phyloP scores from a whole-genome alignment of 2,329 filamentous ascomycete genomes.

The Neophaeococcomyces aloes region DNA sequence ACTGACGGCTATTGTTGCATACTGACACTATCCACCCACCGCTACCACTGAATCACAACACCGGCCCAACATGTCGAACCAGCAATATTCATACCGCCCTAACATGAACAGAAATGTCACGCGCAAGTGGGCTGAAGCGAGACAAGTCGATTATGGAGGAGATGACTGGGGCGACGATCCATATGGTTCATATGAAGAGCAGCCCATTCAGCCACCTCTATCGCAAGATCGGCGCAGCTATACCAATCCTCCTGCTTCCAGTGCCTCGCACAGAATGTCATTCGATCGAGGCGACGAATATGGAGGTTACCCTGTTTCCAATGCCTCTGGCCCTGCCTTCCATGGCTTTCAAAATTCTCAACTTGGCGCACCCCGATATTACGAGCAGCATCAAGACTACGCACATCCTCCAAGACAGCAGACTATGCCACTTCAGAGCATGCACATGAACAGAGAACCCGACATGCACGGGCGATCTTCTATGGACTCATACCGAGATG shows the following conservation, averaged over 20 bases:
- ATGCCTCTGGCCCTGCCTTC: slow-evolving; percentile 1
- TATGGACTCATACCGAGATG: slow-evolving; percentile 13
- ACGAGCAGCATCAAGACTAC: slow-evolving; percentile 16
- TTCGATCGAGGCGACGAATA: slow-evolving; percentile 21
- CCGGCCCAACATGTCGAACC: no score
- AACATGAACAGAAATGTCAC: slow-evolving; percentile 86
- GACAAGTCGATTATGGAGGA: slow-evolving; percentile 75
- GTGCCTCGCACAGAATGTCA: slow-evolving; percentile 12
- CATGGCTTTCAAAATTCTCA: slow-evolving; percentile 18
- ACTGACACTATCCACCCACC: no score
- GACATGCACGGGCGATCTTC: slow-evolving; percentile 22
- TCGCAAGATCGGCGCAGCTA: slow-evolving; percentile 23
- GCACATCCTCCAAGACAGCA: not conserved
- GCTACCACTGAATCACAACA: no score
- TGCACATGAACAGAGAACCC: not conserved
- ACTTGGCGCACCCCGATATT: slow-evolving; percentile 15
- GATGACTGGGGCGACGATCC: slow-evolving; percentile 76
- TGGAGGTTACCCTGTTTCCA: slow-evolving; percentile 18
- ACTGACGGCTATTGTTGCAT: no score
- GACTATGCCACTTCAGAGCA: slow-evolving; percentile 3
- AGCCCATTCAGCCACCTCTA: slow-evolving; percentile 5
- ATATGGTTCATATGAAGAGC: slow-evolving; percentile 53
- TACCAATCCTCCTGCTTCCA: slow-evolving; percentile 30
- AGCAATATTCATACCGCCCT: slow-evolving; percentile 55
- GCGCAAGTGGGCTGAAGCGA: slow-evolving; percentile 89